These are phyloP conservation scores for Wickerhamomyces rabaulensis DNA, from an alignment of 805 yeast genomes.

Conservation along the genomic window DNA sequence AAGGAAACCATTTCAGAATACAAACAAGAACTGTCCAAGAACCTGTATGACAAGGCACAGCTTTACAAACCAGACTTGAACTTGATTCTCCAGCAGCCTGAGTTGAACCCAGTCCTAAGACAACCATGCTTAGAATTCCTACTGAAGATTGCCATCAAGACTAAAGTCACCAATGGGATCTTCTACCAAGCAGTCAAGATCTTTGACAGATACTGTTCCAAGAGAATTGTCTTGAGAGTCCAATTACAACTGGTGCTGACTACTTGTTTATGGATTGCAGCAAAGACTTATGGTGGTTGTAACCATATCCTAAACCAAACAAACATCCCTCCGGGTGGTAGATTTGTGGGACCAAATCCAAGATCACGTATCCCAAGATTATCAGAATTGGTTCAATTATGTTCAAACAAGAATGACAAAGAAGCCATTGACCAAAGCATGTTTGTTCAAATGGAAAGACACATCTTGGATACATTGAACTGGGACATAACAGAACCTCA, in stretches of 20 bases:
- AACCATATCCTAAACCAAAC: conserved; percentile 55
- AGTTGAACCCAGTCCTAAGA: conserved; percentile 68
- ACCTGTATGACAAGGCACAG: conserved; percentile 31
- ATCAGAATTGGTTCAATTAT: conserved; percentile 62
- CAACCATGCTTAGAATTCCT: conserved; percentile 74
- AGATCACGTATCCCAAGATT: conserved; percentile 72
- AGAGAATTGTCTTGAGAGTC: conserved; percentile 74
- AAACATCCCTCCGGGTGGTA: conserved; percentile 49
- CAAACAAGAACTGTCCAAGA: conserved; percentile 42
- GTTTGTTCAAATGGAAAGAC: conserved; percentile 85
- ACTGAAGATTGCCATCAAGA: conserved; percentile 60
- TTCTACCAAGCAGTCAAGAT: conserved; percentile 65
- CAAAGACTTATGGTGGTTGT: conserved; percentile 77
- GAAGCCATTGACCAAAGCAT: conserved; percentile 52
- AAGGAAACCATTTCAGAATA: conserved; percentile 43
- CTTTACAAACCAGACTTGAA: conserved; percentile 47
- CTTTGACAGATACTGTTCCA: conserved; percentile 88
- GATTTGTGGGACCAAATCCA: conserved; percentile 64
- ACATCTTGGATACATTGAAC: conserved; percentile 61
- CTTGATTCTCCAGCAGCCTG: conserved; percentile 85
- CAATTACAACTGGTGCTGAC: conserved; percentile 90
- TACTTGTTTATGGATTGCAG: conserved; percentile 89
- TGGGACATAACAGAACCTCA: conserved; percentile 73
- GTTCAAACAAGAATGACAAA: conserved; percentile 53
- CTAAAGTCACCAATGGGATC: conserved; percentile 63